Evolutionary conservation across 176 grass and related monocot species (phyloP).

Genomic region (Oryza brachyantha): DNA sequence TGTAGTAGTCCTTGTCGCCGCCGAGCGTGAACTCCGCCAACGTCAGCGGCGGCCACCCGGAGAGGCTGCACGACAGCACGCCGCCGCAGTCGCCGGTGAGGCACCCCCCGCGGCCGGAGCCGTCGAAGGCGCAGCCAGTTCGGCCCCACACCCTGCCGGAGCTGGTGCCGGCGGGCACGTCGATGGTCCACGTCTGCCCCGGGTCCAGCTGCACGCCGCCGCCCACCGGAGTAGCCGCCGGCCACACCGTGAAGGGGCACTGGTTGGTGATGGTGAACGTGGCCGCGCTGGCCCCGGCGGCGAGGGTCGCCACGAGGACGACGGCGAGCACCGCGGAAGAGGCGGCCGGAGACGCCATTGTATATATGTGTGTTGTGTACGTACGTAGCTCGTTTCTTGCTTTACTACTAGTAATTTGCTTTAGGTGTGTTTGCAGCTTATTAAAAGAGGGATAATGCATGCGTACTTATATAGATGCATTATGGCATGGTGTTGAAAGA

Average conservation of each 20-base stretch:
- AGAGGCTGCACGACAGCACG: background rate
- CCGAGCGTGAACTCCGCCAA: slow-evolving; percentile 23
- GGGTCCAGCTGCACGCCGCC: background rate
- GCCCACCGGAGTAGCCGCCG: slow-evolving; percentile 21
- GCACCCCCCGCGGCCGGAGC: background rate
- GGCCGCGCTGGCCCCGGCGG: background rate
- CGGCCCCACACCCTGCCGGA: slow-evolving; percentile 21
- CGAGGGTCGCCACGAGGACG: background rate
- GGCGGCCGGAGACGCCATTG: slow-evolving; percentile 22
- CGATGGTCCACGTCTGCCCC: background rate
- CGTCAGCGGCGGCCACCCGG: background rate
- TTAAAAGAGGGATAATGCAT: too few relatives aligned
- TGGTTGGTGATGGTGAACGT: slow-evolving; percentile 49
- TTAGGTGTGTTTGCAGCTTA: too few relatives aligned
- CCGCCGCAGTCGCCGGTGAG: background rate
- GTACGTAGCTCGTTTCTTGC: too few relatives aligned
- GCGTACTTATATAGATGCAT: too few relatives aligned
- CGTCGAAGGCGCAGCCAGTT: slow-evolving; percentile 11
- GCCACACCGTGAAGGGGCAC: slow-evolving; percentile 51
- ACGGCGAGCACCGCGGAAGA: slow-evolving; percentile 7
- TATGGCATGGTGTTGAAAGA: too few relatives aligned
- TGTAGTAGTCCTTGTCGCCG: background rate
- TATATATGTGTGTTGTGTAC: too few relatives aligned
- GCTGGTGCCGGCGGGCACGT: background rate
- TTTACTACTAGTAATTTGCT: too few relatives aligned